Conservation (phyloP, 176 grass and related monocot species). For the Oryza brachyantha region DNA sequence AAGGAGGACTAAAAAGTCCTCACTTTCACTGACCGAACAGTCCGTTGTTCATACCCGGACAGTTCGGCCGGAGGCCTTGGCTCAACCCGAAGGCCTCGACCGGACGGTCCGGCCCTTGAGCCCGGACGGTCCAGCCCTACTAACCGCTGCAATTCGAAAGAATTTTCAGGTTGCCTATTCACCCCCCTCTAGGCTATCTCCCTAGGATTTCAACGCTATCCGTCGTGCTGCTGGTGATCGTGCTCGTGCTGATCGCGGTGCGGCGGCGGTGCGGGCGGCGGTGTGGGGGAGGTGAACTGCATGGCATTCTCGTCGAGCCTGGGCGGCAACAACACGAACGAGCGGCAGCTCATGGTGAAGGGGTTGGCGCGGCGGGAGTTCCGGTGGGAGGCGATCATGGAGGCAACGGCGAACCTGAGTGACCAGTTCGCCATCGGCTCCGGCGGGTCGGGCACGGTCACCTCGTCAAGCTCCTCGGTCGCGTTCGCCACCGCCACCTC, state of each 20-base stretch:
- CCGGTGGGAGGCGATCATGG: constrained; percentile 96
- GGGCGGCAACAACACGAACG: constrained; percentile 29
- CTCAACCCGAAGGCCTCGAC: no score
- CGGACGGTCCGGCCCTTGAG: no score
- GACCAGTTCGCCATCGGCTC: constrained; percentile 80
- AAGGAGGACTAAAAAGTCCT: no score
- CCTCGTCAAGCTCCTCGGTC: constrained; percentile 71
- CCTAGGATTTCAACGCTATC: no score
- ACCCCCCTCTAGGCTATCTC: no score
- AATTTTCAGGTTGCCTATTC: no score
- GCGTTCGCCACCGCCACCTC: constrained; percentile 79
- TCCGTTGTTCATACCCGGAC: no score
- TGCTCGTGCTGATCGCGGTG: constrained; percentile 20
- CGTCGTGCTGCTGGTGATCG: constrained; percentile 54
- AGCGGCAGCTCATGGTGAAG: constrained; percentile 53
- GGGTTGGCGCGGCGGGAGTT: constrained; percentile 67
- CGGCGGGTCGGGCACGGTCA: constrained; percentile 79
- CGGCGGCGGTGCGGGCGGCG: constrained; percentile 5
- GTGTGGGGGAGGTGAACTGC: constrained; percentile 62
- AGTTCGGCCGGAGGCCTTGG: no score
- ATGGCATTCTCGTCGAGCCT: constrained; percentile 55
- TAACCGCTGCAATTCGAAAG: no score
- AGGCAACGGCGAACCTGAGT: constrained; percentile 77
- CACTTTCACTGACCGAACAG: no score
- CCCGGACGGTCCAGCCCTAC: no score